Evolutionary conservation across 805 yeast genomes (phyloP).

Genomic region (Nematodospora valgi): DNA sequence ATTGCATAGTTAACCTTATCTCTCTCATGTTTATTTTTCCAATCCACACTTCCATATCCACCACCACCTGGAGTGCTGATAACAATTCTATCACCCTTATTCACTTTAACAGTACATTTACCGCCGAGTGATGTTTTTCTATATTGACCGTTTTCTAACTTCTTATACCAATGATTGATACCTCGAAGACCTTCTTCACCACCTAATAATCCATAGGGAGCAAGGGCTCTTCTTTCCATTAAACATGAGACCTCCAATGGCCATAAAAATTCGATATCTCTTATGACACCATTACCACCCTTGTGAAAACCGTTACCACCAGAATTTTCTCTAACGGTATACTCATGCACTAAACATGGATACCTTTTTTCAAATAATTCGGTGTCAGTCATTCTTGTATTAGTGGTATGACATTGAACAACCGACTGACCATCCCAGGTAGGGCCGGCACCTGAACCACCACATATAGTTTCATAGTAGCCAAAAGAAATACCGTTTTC

Average conservation of each 20-base stretch:
- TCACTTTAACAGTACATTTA: constrained; percentile 27
- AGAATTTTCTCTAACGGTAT: constrained; percentile 63
- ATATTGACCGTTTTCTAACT: constrained; percentile 13
- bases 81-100: constrained; percentile 38
- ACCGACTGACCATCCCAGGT: constrained; percentile 84
- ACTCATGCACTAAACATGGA: constrained; percentile 75
- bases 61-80: constrained; percentile 46
- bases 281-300: constrained; percentile 85
- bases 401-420: constrained; percentile 94
- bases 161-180: constrained; percentile 30
- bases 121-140: constrained; percentile 30
- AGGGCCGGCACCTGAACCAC: constrained; percentile 92
- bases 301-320: constrained; percentile 73
- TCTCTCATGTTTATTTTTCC: constrained; percentile 7
- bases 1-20: constrained; percentile 19
- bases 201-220: constrained; percentile 86
- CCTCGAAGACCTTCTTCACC: constrained; percentile 80
- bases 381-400: constrained; percentile 88
- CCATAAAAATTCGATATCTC: constrained; percentile 73
- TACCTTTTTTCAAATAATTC: constrained; percentile 86
- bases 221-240: constrained; percentile 79
- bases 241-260: constrained; percentile 64
- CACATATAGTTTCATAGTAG: constrained; percentile 91
- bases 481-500: constrained; percentile 66
- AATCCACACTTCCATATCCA: constrained; percentile 30